Base-by-base conservation (phyloP, 345 rosid species). In the Ricinus communis region DNA sequence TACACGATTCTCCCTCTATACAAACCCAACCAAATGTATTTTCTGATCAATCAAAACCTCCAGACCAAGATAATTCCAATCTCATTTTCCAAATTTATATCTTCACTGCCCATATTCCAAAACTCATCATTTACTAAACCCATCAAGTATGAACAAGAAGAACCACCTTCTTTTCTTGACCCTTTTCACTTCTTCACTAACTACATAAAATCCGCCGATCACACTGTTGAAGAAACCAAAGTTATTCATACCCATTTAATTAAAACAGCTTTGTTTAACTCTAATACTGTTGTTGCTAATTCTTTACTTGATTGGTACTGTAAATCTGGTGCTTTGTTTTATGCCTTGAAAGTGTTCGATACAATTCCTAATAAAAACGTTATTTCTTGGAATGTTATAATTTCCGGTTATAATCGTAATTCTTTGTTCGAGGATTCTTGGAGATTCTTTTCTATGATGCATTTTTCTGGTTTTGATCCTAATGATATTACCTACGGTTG, bases 321-420 rank as follows among this genome's bases (percentile, higher is more conserved):
- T n/a, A 80, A 81, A 49, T 82, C 82, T 38, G 77, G 81, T 62
- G 85, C 84, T 2, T 62, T 79, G 79, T 62, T 51, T 9, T 67
- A 79, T 28, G 91, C 96, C n/a, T 73, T 81, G 52, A 87, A 88
- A 77, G 2, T 91, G 87, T 91, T 91, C 59, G 96, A 83, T 60
- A 50, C 68, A 84, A 85, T 82, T 77, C 80, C 90, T 79, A 71
- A 81, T 18, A 80, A 83, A 77, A 85, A 79, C 70, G 80, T 74
- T 59, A 67, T 87, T 65, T 86, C 91, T 28, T 91, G 93, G 89
- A 91, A 89, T 53, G 81, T 77, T 38, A 76, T 87, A 76, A 82
- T 89, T 41, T 86, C 90, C 1, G 87, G 93, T 45, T 87, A 70
- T 62, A 86, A 80, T 74, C 49, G 69, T 33, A 78, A 64, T 31